Base-by-base conservation (phyloP, 2,329 filamentous ascomycete genomes). In the Pezicula neosporulosa region DNA sequence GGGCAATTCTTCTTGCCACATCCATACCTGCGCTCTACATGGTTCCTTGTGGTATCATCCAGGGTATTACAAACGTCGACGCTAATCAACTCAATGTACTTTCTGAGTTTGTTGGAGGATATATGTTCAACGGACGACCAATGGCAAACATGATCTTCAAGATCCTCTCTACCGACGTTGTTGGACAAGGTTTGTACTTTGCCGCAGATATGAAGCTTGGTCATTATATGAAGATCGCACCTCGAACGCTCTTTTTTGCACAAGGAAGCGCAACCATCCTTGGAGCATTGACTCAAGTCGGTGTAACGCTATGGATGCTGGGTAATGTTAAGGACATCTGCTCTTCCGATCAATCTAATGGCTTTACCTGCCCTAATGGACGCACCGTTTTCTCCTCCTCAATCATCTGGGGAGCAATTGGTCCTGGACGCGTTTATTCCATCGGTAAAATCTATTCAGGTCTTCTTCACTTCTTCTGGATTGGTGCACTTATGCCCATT, bases 131-230 rank as follows among this genome's bases (percentile, higher is more conserved):
- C 19, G 85, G 85, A 24, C 77, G 76, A 5, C 85, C 85, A 2
- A 74, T 89, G 56, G 83, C 83, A 48, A 85, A 88, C 78, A 90
- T 90, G 84, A 78, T 89, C 72, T 89, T 89, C 72, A 89, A 89
- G 68, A 86, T 83, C 56, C 59, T 75, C 4, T 71, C 69, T 3
- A 70, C 66, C 2, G 71, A 73, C 51, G 70, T 72, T 36, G 60
- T 73, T 50, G 43, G 68, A 63, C 27, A 66, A 63, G 15, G 46
- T 64, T 30, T 68, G 63, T 66, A 65, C 66, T 48, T 76, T 47
- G 67, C 68, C 2, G 68, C 71, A 55, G 75, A 77, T 54, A 70
- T 77, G 70, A 78, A 78, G 61, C 62, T 78, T 42, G 75, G 68
- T 3, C 74, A 76, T 52, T 77, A 77, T 60, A 63, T 76, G 49